Percentiles rank a stretch among this genome's conserved stretches.
phyloP scores from a whole-genome alignment of 2,329 filamentous ascomycete genomes.

The Colletotrichum sp. region DNA sequence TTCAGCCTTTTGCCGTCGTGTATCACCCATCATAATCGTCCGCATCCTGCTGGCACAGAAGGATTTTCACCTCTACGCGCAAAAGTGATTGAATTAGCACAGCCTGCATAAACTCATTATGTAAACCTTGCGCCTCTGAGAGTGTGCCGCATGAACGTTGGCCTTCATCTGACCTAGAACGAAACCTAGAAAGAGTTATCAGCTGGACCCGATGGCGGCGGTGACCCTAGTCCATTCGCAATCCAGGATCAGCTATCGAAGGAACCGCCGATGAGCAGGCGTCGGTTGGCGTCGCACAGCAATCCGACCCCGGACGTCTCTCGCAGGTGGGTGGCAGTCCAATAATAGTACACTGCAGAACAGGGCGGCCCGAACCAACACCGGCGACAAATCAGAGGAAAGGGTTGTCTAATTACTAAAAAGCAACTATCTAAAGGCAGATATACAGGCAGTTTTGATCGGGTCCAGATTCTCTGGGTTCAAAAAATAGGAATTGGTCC shows the following conservation, averaged over 20 bases:
- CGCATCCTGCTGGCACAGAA: not conserved
- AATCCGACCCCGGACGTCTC: not conserved
- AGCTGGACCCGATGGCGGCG: constrained; percentile 6
- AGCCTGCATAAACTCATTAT: constrained; percentile 7
- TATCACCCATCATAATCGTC: not conserved
- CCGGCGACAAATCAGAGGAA: not conserved
- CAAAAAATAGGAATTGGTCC: not conserved
- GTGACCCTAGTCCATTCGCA: not conserved
- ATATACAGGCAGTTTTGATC: not conserved
- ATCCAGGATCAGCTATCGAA: not conserved
- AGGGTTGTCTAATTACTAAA: not conserved
- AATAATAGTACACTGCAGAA: not conserved
- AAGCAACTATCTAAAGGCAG: not conserved
- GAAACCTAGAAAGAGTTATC: constrained; percentile 4
- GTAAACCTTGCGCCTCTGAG: not conserved
- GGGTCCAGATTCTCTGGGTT: not conserved
- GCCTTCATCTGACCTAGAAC: constrained; percentile 14
- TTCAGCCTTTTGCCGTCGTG: constrained; percentile 8
- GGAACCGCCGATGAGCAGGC: not conserved
- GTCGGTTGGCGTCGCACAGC: not conserved
- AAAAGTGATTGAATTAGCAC: not conserved
- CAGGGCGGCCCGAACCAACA: not conserved
- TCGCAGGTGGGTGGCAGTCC: not conserved
- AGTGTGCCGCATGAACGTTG: constrained; percentile 4
- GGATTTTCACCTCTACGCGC: not conserved